Conservation (phyloP, 306 rosid species). For the Geum urbanum region DNA sequence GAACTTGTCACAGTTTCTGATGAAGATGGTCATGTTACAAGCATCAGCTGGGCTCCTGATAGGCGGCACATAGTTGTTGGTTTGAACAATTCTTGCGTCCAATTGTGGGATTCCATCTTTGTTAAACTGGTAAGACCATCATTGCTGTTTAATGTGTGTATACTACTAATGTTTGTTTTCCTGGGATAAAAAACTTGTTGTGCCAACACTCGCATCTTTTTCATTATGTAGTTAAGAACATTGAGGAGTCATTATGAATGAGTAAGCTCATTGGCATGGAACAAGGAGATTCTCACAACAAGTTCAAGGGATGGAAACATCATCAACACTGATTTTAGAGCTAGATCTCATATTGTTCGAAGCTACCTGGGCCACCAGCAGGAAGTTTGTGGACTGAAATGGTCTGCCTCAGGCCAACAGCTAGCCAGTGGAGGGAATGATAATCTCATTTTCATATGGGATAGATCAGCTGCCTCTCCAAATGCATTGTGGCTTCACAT, state of each 20-base stretch:
- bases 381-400: constrained; percentile 66
- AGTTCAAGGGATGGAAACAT: constrained; percentile 57
- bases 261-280: constrained; percentile 63
- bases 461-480: constrained; percentile 42
- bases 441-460: constrained; percentile 60
- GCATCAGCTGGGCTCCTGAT: constrained; percentile 67
- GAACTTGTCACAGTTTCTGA: constrained; percentile 58
- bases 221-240: constrained; percentile 38
- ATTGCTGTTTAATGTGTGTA: background rate
- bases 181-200: background rate
- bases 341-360: constrained; percentile 47
- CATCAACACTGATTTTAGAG: constrained; percentile 50
- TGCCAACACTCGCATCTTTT: background rate
- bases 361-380: constrained; percentile 55
- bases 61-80: constrained; percentile 61
- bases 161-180: constrained; percentile 3
- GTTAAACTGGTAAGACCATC: constrained; percentile 33
- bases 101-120: constrained; percentile 60
- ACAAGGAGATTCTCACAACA: constrained; percentile 54
- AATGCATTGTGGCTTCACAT: constrained; percentile 66
- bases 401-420: constrained; percentile 59
- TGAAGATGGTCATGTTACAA: constrained; percentile 47
- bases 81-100: constrained; percentile 58
- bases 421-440: constrained; percentile 68
- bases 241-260: constrained; percentile 45